Conservation (phyloP, 345 rosid genomes). For the Barbarea vulgaris region DNA sequence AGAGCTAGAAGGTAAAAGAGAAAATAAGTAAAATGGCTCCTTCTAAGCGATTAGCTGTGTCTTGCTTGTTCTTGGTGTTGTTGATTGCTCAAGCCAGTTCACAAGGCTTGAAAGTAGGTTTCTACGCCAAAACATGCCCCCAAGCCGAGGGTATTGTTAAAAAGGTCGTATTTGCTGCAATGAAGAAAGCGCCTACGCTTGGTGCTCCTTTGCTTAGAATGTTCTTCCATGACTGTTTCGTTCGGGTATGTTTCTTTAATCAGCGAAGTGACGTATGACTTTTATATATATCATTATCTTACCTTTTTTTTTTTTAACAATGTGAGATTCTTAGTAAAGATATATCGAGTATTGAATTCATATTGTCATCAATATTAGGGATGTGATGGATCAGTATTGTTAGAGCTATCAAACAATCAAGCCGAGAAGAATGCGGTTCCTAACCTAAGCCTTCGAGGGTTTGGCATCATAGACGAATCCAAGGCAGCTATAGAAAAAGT, state of each 20-base stretch:
- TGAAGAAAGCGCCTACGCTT: slow-evolving; percentile 32
- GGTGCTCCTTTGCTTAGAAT: slow-evolving; percentile 64
- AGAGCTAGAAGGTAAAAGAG: background rate
- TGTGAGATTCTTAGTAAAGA: background rate
- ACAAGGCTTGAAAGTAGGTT: slow-evolving; percentile 41
- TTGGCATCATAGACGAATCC: slow-evolving; percentile 57
- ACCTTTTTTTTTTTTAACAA: background rate
- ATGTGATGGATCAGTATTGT: slow-evolving; percentile 65
- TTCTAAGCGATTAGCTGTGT: slow-evolving; percentile 19
- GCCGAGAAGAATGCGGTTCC: slow-evolving; percentile 60
- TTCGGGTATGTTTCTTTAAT: slow-evolving; percentile 47
- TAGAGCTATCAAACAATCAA: slow-evolving; percentile 45
- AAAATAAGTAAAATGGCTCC: slow-evolving; percentile 8
- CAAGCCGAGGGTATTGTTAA: slow-evolving; percentile 45
- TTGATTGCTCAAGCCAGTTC: slow-evolving; percentile 34
- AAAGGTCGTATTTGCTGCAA: slow-evolving; percentile 43
- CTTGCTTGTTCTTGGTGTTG: slow-evolving; percentile 32
- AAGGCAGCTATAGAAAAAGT: slow-evolving; percentile 53
- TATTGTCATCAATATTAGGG: slow-evolving; percentile 45
- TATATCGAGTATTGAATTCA: background rate
- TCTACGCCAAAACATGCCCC: slow-evolving; percentile 44
- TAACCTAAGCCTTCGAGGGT: slow-evolving; percentile 53
- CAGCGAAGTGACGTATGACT: background rate
- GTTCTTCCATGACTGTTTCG: slow-evolving; percentile 72
- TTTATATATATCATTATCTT: background rate